Conservation (phyloP, 495 filamentous ascomycete species). For the Astrothelium subdiscretum region DNA sequence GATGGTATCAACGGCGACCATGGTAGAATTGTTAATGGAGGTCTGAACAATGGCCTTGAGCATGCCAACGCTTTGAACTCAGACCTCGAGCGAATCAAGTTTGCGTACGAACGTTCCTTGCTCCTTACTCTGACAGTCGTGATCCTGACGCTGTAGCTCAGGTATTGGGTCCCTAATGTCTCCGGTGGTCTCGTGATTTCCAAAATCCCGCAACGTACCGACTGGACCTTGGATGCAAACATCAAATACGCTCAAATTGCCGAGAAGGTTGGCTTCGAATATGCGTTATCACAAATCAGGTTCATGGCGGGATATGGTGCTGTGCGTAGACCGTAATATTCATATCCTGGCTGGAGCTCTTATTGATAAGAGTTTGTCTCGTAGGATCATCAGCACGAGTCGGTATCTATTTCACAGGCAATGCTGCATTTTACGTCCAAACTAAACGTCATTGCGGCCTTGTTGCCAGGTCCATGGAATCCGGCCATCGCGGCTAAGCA, state of each 20-base stretch:
- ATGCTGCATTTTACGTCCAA: constrained; percentile 32
- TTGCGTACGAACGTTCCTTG: constrained; percentile 15
- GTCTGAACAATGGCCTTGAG: constrained; percentile 6
- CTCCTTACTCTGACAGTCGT: background rate
- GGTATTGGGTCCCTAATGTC: constrained; percentile 41
- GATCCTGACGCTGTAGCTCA: constrained; percentile 6
- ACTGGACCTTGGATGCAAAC: constrained; percentile 36
- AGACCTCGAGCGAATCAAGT: constrained; percentile 23
- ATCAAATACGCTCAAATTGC: constrained; percentile 34
- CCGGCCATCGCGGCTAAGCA: constrained; percentile 40
- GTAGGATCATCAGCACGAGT: constrained; percentile 35
- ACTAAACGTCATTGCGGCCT: constrained; percentile 37
- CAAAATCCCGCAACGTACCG: constrained; percentile 37
- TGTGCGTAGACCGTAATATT: constrained; percentile 7
- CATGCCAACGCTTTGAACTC: constrained; percentile 24
- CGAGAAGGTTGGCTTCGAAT: constrained; percentile 36
- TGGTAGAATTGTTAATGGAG: background rate
- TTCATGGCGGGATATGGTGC: constrained; percentile 41
- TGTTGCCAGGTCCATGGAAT: constrained; percentile 40
- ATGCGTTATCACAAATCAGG: constrained; percentile 37
- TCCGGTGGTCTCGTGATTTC: constrained; percentile 37
- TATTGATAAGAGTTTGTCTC: background rate
- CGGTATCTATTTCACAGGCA: constrained; percentile 38
- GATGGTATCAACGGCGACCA: background rate
- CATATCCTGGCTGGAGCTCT: background rate